Base-by-base conservation (phyloP, 441 rosid species). In the Biscutella laevigata region DNA sequence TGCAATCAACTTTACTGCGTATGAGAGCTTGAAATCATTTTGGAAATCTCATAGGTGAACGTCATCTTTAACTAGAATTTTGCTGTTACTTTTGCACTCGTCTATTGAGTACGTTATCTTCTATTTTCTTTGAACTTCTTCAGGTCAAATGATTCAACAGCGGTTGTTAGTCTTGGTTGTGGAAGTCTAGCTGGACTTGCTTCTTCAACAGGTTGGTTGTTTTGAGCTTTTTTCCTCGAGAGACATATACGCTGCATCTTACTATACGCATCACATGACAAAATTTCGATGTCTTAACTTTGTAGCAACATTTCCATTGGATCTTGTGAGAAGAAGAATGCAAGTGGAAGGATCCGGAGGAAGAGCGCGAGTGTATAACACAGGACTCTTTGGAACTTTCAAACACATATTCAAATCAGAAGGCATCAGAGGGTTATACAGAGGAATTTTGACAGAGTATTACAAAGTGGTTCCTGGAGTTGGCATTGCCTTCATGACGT, bases 321-420 rank as follows among this genome's bases (percentile, higher is more conserved):
- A 88, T 71, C 98, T 92, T 19, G 97, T 92, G 77, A 77, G 97
- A 72, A 80, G 97, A 64, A 78, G 98, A 66, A 88, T 77, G 86
- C 97, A 88, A 53, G 64, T 86, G 56, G 97, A 86, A 84, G 98
- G 97, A 60, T 92, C 77, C 6, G 95, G 84, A 37, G 97, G 98
- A 34, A 76, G 75, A 66, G 92, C 94, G 19, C 75, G 82, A 50
- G 83, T 85, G 10, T 88, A 92, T 47, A 80, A 69, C 9, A 74
- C 76, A 0, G 92, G 98, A 13, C 68, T 92, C 60, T 41, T 75
- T 6, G 94, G 95, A 41, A 74, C 89, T 19, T 79, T 86, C 64
- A 54, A 76, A 64, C 94, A 71, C 46, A 88, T 92, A 74, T 57
- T 86, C 61, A 75, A 47, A 53, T 65, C 72, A 1, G 98, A 92